These are phyloP conservation scores for Curvularia sp. DNA, from an alignment of 2,329 filamentous ascomycete species.

Conservation along the genomic window DNA sequence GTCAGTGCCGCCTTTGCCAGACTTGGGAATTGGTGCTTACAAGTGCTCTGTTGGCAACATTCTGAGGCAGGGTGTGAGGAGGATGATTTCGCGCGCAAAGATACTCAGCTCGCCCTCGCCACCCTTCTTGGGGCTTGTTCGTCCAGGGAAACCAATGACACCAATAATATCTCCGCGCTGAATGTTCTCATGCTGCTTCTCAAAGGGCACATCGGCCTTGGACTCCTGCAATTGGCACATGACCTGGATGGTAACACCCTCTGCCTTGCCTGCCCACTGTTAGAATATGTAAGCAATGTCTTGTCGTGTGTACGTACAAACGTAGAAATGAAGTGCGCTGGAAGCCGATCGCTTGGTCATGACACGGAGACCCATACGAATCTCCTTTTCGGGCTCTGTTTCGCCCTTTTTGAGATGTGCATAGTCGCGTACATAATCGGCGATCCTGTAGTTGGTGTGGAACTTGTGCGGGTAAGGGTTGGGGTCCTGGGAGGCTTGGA, in stretches of 20 bases:
- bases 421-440: slow-evolving; percentile 80
- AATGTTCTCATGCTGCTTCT: slow-evolving; percentile 86
- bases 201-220: slow-evolving; percentile 73
- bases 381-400: slow-evolving; percentile 73
- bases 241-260: slow-evolving; percentile 83
- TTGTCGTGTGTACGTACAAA: slow-evolving; percentile 21
- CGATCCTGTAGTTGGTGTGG: slow-evolving; percentile 81
- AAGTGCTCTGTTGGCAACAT: slow-evolving; percentile 74
- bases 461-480: slow-evolving; percentile 94
- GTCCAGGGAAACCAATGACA: slow-evolving; percentile 80
- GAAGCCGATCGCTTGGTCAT: slow-evolving; percentile 58
- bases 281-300: slow-evolving; percentile 11
- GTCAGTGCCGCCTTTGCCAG: not conserved
- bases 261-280: slow-evolving; percentile 62
- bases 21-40: slow-evolving; percentile 56
- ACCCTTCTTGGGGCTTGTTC: slow-evolving; percentile 88
- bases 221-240: slow-evolving; percentile 88
- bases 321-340: slow-evolving; percentile 42
- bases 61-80: slow-evolving; percentile 90
- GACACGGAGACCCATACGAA: slow-evolving; percentile 84
- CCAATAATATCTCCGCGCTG: slow-evolving; percentile 93
- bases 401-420: slow-evolving; percentile 88
- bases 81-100: slow-evolving; percentile 83
- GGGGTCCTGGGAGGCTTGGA: slow-evolving; percentile 74
- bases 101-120: slow-evolving; percentile 93